Percentiles rank a stretch among this genome's conserved stretches.
Conservation (phyloP, 2,329 filamentous ascomycete genomes). For the Fusarium chlamydosporum region DNA sequence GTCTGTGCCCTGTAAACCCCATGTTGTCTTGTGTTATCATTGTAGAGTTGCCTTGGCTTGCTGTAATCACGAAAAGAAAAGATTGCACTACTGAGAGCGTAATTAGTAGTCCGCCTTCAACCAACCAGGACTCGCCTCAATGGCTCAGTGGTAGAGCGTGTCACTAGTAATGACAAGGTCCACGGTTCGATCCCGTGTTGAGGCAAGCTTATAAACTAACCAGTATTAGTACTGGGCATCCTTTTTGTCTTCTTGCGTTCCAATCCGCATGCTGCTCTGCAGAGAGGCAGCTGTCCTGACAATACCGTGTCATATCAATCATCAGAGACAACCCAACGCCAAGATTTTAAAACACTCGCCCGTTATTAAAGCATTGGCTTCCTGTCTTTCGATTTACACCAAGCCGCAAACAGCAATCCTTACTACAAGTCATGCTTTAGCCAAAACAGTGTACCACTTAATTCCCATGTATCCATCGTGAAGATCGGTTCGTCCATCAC, state of each 20-base stretch:
- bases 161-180: slow-evolving; percentile 43
- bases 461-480: slow-evolving; percentile 31
- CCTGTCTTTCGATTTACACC: background rate
- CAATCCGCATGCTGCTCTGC: too few relatives aligned
- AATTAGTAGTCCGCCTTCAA: background rate
- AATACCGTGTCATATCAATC: too few relatives aligned
- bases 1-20: too few relatives aligned
- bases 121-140: slow-evolving; percentile 24
- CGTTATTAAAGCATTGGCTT: too few relatives aligned
- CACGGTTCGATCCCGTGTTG: slow-evolving; percentile 40
- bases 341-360: too few relatives aligned
- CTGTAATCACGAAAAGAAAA: too few relatives aligned
- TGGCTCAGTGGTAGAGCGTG: slow-evolving; percentile 42
- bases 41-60: too few relatives aligned
- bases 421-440: background rate
- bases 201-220: background rate
- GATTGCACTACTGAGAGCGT: too few relatives aligned
- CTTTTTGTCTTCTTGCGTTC: background rate
- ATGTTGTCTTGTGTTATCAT: too few relatives aligned
- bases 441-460: slow-evolving; percentile 7
- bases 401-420: background rate
- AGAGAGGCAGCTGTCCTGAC: too few relatives aligned
- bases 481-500: slow-evolving; percentile 7
- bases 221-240: fast-evolving
- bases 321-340: too few relatives aligned